Base-by-base conservation (phyloP, 2,329 filamentous ascomycete genomes). In the Trichoderma sp. region DNA sequence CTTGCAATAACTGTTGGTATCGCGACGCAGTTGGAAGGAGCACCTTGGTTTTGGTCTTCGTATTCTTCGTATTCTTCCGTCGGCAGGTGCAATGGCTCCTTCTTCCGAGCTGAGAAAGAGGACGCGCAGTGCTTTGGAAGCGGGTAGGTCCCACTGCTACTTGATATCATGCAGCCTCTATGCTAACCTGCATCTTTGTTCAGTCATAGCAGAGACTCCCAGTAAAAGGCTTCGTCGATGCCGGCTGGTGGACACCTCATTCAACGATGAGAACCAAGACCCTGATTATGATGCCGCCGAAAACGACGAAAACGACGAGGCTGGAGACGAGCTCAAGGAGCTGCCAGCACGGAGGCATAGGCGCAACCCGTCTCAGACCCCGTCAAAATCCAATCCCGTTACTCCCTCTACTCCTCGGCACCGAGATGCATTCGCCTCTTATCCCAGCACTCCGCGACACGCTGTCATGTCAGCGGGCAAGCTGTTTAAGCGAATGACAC, bases 371-470 rank as follows among this genome's bases (percentile, higher is more conserved):
- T 75, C 77, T n/a, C 75, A 76, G 53, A 73, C 76, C 3, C 73
- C 77, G 15, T 72, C 71, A 25, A 79, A 77, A 63, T 78, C 82
- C 75, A 86, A 80, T 56, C 87, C 87, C 15, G 82, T 89, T 60
- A 91, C 89, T 2, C 92, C 92, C 1, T 87, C 87, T 25, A 94
- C 92, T 12, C 89, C 92, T 29, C 86, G 92, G 72, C 91, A 93
- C 76, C 88, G 91, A 78, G 91, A 97, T 87, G 92, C 87, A 57
- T 84, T 94, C 68, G 86, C 87, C 61, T 86, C 87, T 70, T 85
- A 89, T 22, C 90, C 91, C 3, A 84, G 90, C 65, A 97, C 94
- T 5, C 94, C 94, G 52, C 89, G 92, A 68, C 93, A 96, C 77
- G 88, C 92, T 67, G 90, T 97, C 68, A 90, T 92, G 80, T 88